Conservation (phyloP, 2,329 filamentous ascomycete species). For the Calonectria pteridis region DNA sequence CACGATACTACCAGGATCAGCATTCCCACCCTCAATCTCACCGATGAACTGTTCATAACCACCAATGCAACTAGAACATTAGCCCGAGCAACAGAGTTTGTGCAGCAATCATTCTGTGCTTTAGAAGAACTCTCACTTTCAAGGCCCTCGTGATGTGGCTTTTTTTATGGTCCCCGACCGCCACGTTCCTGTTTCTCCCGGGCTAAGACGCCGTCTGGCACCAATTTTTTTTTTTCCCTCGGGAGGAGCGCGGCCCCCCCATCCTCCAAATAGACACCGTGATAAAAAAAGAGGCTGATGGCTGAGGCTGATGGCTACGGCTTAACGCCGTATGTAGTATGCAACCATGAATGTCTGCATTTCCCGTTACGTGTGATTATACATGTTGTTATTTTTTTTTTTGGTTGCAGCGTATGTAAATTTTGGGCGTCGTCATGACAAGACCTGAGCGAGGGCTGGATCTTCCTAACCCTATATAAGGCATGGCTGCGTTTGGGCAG, state of each 20-base stretch:
- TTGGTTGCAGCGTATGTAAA: background rate
- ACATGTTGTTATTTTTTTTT: background rate
- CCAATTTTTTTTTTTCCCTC: constrained; percentile 12
- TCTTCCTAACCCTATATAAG: constrained; percentile 11
- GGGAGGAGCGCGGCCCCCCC: background rate
- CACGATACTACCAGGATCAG: background rate
- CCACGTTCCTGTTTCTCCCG: constrained; percentile 22
- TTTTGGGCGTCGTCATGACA: background rate
- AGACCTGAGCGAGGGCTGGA: constrained; percentile 8
- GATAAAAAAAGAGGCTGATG: constrained; percentile 8
- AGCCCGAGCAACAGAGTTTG: background rate
- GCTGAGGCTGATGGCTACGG: constrained; percentile 4
- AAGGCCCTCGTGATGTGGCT: background rate
- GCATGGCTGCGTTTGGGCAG: constrained; percentile 6
- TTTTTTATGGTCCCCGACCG: background rate
- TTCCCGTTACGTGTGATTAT: constrained; percentile 2
- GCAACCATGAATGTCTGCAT: constrained; percentile 5
- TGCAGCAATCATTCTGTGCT: background rate
- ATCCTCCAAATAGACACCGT: background rate
- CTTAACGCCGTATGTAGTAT: background rate
- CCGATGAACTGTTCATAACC: constrained; percentile 12
- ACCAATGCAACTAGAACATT: background rate
- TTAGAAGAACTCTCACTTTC: background rate
- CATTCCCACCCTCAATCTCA: constrained; percentile 5
- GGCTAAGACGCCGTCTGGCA: background rate